Conservation (phyloP, 2,329 filamentous ascomycete genomes). For the Sclerotinia subarctica region DNA sequence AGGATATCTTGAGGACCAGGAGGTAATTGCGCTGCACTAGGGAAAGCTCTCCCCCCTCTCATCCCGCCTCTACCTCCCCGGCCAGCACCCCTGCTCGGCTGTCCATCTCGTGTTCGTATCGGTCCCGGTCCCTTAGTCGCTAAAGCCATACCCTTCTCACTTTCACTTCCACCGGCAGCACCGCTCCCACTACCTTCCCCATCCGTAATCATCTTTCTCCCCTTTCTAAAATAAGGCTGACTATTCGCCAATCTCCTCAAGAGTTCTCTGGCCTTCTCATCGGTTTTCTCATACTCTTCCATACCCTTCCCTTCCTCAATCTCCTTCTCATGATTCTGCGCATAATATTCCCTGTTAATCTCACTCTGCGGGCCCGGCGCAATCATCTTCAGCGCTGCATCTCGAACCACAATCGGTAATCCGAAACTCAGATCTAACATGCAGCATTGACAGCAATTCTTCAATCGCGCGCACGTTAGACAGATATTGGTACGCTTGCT, state of each 20-base stretch:
- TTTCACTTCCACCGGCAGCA: constrained; percentile 40
- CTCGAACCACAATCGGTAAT: constrained; percentile 87
- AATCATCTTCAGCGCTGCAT: constrained; percentile 97
- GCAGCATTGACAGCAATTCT: constrained; percentile 98
- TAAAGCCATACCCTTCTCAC: constrained; percentile 40
- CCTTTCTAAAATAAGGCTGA: constrained; percentile 93
- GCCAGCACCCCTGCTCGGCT: constrained; percentile 40
- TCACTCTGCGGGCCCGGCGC: constrained; percentile 87
- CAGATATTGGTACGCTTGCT: constrained; percentile 95
- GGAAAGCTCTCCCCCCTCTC: constrained; percentile 55
- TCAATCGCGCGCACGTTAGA: constrained; percentile 90
- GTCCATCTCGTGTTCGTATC: constrained; percentile 70
- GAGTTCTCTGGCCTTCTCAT: constrained; percentile 91
- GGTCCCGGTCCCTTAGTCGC: constrained; percentile 64
- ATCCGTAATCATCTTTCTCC: constrained; percentile 59
- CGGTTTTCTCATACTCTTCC: constrained; percentile 94
- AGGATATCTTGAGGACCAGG: constrained; percentile 81
- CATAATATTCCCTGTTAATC: constrained; percentile 96
- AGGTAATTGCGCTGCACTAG: constrained; percentile 68
- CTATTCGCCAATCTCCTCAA: constrained; percentile 81
- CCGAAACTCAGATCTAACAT: constrained; percentile 98
- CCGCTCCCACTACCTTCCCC: constrained; percentile 24
- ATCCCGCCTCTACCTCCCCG: constrained; percentile 43
- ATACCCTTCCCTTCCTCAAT: constrained; percentile 87
- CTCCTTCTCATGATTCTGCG: constrained; percentile 93